These are phyloP conservation scores for Tulasnella sp. DNA, from an alignment of 768 basidiomycete genomes.

Conservation along the genomic window DNA sequence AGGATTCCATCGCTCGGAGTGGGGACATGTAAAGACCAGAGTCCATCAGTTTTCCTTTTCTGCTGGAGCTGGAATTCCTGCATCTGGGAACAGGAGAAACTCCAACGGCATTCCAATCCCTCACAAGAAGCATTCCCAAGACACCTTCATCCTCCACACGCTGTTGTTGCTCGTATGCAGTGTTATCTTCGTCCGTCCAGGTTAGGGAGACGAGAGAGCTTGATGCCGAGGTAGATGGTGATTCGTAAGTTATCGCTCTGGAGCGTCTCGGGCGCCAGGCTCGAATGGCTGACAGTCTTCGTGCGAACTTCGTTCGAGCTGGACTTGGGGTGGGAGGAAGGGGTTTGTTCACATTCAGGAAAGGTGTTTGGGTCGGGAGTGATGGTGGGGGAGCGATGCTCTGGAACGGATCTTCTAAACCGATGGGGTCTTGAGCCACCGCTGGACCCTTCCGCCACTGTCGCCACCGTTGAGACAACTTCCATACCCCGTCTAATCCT, in stretches of 20 bases:
- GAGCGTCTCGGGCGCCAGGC: background rate
- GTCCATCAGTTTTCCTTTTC: background rate
- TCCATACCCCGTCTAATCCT: background rate
- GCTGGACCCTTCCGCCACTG: background rate
- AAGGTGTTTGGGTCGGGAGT: background rate
- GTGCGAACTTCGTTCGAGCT: background rate
- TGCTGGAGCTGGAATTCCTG: background rate
- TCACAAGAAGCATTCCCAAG: background rate
- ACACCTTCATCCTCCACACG: background rate
- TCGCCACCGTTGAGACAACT: background rate
- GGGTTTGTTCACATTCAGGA: background rate
- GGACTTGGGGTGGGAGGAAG: background rate
- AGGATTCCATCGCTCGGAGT: background rate
- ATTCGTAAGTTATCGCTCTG: background rate
- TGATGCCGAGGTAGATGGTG: background rate
- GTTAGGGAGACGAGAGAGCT: background rate
- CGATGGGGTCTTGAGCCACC: background rate
- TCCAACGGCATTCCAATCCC: background rate
- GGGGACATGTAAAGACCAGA: background rate
- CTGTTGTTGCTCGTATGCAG: background rate
- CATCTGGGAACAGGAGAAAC: background rate
- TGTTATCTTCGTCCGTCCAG: background rate
- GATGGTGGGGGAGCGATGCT: background rate
- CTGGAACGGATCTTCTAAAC: background rate
- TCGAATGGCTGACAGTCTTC: background rate